Evolutionary conservation across 2,329 filamentous ascomycete genomes (phyloP), one percentile per base, ranked within the genome.

Genomic region (Dactylellina parvicollis): DNA sequence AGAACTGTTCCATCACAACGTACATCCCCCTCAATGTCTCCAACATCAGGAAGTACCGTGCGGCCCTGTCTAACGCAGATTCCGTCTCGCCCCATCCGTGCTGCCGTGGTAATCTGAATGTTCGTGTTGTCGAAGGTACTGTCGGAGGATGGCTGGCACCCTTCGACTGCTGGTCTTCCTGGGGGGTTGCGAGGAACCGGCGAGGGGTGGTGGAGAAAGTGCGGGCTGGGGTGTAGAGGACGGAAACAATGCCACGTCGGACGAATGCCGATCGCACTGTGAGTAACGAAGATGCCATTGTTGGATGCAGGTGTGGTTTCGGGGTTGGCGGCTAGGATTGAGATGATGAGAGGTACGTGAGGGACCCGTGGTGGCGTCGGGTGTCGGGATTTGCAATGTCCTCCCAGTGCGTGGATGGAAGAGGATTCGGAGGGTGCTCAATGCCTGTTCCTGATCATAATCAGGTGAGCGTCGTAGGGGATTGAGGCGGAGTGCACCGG

Each of bases 11-110:
- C 80, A 99, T 81, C 82, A 95, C 88, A 77, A 99, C 89, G 80
- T 97, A 99, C 95, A 99, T 98, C 82, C 95, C 95, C 80, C 95
- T 89, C 81, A 92, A 86, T 90, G 98, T 95, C 86, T 99, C 95
- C 60, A 91, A 89, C 85, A 98, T 84, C 80, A 99, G 86, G 84
- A 99, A 99, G 85, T 92, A 98, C 81, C 93, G 95, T 78, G 91
- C 92, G 75, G 92, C 86, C 81, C 89, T 90, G 83, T 97, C 92
- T 77, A 96, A 83, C 34, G 90, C 87, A 76, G 86, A 88, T 81
- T 96, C 92, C 76, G 89, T 86, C 82, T 96, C 87, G 77, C 96
- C 88, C 92, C 92, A 98, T 36, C 67, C 59, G 20, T 26, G 32
- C 36, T 65, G 57, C 14, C 83, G 87, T 83, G 80, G 88, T 86